These are phyloP conservation scores for Diaporthe humulicola DNA, from an alignment of 2,329 filamentous ascomycete species.

Conservation along the genomic window DNA sequence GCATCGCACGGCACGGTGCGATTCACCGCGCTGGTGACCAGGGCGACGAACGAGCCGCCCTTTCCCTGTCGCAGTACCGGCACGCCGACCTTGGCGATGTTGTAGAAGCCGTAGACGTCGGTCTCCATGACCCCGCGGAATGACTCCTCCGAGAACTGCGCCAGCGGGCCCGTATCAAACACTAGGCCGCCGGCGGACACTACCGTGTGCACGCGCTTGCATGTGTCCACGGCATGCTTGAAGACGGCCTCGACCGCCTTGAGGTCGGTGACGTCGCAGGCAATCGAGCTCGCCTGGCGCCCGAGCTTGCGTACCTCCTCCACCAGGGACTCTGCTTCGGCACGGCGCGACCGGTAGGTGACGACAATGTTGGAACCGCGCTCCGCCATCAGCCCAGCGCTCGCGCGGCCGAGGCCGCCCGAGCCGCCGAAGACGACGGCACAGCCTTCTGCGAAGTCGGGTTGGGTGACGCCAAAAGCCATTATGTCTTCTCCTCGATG, in stretches of 20 bases:
- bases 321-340: constrained; percentile 18
- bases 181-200: constrained; percentile 23
- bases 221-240: constrained; percentile 17
- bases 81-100: constrained; percentile 19
- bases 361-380: constrained; percentile 19
- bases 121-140: constrained; percentile 28
- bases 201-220: constrained; percentile 25
- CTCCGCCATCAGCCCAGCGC: constrained; percentile 16
- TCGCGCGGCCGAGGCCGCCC: constrained; percentile 20
- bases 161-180: constrained; percentile 18
- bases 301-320: constrained; percentile 16
- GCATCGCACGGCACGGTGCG: constrained; percentile 14
- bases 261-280: constrained; percentile 17
- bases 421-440: constrained; percentile 27
- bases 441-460: constrained; percentile 17
- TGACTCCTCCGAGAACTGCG: not conserved
- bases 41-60: constrained; percentile 27
- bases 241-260: constrained; percentile 24
- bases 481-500: not conserved
- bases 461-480: constrained; percentile 11
- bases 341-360: constrained; percentile 2
- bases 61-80: not conserved
- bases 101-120: constrained; percentile 26
- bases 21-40: constrained; percentile 13
- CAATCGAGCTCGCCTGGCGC: constrained; percentile 11